phyloP scores from a whole-genome alignment of 164 flowering plant species.

The Vitis riparia region DNA sequence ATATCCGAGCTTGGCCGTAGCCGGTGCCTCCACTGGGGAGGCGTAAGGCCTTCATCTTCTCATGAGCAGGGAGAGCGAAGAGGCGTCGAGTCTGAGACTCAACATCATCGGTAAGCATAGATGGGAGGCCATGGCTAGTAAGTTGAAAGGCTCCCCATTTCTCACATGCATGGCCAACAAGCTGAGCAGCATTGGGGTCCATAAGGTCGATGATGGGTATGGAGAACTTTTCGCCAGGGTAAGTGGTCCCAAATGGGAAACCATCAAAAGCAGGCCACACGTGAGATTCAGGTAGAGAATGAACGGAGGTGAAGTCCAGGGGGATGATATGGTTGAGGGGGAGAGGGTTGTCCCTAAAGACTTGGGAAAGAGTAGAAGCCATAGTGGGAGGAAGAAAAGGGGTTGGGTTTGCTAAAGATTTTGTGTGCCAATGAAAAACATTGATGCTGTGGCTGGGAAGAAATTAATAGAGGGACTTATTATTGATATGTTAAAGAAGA shows the following conservation, averaged over 20 bases:
- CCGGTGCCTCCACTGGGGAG: constrained; percentile 44
- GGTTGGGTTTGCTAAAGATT: neutral
- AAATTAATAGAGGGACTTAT: too few species aligned
- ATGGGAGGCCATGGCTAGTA: constrained; percentile 45
- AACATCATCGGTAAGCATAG: constrained; percentile 27
- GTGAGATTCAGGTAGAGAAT: constrained; percentile 50
- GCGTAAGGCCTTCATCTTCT: constrained; percentile 45
- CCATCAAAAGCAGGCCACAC: constrained; percentile 31
- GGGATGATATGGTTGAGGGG: constrained; percentile 38
- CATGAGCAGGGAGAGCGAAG: constrained; percentile 43
- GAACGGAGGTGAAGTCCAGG: constrained; percentile 39
- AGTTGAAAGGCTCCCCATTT: constrained; percentile 58
- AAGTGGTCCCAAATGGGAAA: neutral
- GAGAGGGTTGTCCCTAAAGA: constrained; percentile 27
- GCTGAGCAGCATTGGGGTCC: constrained; percentile 26
- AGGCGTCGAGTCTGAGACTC: constrained; percentile 38
- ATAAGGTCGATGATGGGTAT: constrained; percentile 46
- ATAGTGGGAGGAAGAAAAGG: constrained; percentile 8
- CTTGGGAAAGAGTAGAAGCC: constrained; percentile 35
- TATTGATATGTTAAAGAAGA: too few species aligned
- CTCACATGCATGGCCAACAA: constrained; percentile 41
- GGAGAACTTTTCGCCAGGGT: neutral
- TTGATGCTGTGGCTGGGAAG: too few species aligned
- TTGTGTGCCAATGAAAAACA: neutral
- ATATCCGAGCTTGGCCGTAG: constrained; percentile 51